Base-by-base conservation (phyloP, 345 rosid genomes). In the Nephelium lappaceum region DNA sequence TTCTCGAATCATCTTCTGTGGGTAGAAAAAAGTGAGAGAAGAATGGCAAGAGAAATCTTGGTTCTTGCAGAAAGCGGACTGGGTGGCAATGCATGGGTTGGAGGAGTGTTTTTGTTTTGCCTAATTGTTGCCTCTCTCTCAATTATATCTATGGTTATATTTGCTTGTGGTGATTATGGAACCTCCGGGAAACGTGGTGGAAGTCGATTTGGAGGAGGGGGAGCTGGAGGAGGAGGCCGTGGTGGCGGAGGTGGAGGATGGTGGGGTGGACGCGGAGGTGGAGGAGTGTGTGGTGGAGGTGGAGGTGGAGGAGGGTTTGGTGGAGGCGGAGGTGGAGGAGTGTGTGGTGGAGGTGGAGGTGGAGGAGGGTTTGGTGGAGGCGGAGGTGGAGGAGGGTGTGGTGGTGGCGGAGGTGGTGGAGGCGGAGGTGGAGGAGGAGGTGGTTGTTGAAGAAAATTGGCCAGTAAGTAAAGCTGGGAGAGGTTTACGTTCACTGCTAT, bases 141-240 rank as follows among this genome's bases (percentile, higher is more conserved):
- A 0, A 65, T 76, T 63, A 71, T 66, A 43, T 81, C 80, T 1
- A 81, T 81, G 76, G 67, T 75, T n/a, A 70, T 80, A 67, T 75
- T 80, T 8, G 71, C 79, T 75, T 80, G 79, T 51, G 79, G 72
- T 62, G 72, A 75, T 51, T 71, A 80, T n/a, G 27, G 58, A n/a
- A 11, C 18, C 61, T 36, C 68, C 0, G 12, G 23, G 6, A 14
- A 15, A 24, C 11, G 79, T 51, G 79, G 72, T 2, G 16, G 5
- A 6, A 53, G 31, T 6, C 25, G 72, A 0, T 71, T 11, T 1
- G 31, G 57, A 0, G 31, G 41, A 7, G 12, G 57, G 0, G 24
- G 64, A 4, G 39, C 63, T 0, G 49, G 67, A 0, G n/a, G 79
- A 1, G 72, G 55, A 1, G 64, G 81, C 0, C 55, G 61, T 2